A percentile compares a stretch with the other conserved stretches of the same genome.
Evolutionary conservation across 345 rosid genomes (phyloP).

Genomic region (Physaria fendleri): DNA sequence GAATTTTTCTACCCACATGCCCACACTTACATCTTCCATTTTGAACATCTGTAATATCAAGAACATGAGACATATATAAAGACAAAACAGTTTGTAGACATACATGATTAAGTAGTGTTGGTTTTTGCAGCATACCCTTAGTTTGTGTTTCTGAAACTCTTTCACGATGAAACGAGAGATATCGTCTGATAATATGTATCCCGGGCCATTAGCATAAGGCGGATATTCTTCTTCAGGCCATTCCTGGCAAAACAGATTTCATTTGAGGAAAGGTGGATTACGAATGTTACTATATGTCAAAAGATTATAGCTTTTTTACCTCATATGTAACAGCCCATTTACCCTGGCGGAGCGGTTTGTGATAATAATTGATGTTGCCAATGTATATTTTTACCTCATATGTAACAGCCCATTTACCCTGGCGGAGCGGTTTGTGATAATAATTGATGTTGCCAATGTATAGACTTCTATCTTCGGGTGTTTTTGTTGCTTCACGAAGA

Average conservation of each 20-base stretch:
- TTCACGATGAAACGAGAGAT: constrained; percentile 55
- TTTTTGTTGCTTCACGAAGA: constrained; percentile 47
- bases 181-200: constrained; percentile 67
- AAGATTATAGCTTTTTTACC: constrained; percentile 31
- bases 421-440: constrained; percentile 70
- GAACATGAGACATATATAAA: neutral
- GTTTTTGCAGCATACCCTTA: constrained; percentile 42
- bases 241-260: constrained; percentile 38
- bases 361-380: constrained; percentile 80
- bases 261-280: neutral
- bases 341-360: constrained; percentile 74
- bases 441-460: constrained; percentile 82
- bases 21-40: constrained; percentile 98
- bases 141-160: constrained; percentile 65
- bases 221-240: constrained; percentile 96
- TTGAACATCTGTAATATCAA: constrained; percentile 62
- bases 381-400: constrained; percentile 80
- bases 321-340: constrained; percentile 93
- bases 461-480: constrained; percentile 43
- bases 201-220: constrained; percentile 89
- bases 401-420: constrained; percentile 94
- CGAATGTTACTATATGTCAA: neutral
- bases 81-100: neutral
- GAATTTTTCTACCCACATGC: constrained; percentile 94
- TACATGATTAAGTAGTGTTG: neutral